phyloP scores from a whole-genome alignment of 345 rosid genomes.

The Moricandia moricandioides region DNA sequence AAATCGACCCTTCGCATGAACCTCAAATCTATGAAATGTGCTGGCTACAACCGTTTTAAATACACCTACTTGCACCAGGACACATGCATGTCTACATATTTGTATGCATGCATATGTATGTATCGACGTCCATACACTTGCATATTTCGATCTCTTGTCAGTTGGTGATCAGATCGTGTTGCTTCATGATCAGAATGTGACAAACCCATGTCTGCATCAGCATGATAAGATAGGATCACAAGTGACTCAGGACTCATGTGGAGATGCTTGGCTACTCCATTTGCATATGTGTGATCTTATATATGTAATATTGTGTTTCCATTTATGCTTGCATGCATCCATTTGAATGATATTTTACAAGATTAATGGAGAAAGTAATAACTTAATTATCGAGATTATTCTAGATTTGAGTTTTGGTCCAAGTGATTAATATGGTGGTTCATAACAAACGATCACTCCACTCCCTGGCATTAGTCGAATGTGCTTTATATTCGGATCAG shows the following conservation, averaged over 20 bases:
- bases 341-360: background rate
- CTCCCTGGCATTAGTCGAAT: no score
- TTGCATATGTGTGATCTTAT: background rate
- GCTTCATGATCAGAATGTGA: conserved; percentile 20
- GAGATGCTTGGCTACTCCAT: conserved; percentile 8
- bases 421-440: no score
- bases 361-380: background rate
- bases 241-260: conserved; percentile 20
- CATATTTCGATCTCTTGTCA: conserved; percentile 19
- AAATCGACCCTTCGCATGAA: conserved; percentile 31
- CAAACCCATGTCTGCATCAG: conserved; percentile 13
- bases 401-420: no score
- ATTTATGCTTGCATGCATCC: conserved; percentile 14
- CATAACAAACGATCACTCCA: no score
- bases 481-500: no score
- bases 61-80: conserved; percentile 24
- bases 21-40: conserved; percentile 8
- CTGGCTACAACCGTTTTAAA: conserved; percentile 16
- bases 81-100: conserved; percentile 26
- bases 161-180: conserved; percentile 23
- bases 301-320: background rate
- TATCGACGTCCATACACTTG: conserved; percentile 14
- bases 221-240: conserved; percentile 22
- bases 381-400: no score
- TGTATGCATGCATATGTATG: conserved; percentile 9